phyloP scores from a whole-genome alignment of 1,139 yeast genomes.

The Meyerozyma athensensis region DNA sequence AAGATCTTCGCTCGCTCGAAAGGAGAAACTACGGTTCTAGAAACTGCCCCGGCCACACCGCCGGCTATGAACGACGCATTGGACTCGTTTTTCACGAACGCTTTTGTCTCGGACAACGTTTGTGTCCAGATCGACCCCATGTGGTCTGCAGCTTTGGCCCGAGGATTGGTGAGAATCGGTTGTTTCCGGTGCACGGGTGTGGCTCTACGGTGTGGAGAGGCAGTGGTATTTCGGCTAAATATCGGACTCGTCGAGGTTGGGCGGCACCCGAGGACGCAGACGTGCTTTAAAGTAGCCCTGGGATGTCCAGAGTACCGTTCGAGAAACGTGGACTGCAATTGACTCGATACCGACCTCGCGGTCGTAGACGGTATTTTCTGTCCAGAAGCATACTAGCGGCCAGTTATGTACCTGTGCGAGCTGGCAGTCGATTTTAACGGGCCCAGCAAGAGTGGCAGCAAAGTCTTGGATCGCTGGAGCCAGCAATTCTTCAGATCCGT shows the following conservation, averaged over 20 bases:
- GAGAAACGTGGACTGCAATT: background rate
- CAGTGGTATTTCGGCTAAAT: background rate
- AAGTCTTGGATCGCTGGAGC: background rate
- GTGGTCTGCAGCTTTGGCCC: background rate
- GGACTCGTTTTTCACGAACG: slow-evolving; percentile 41
- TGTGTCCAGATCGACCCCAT: slow-evolving; percentile 1
- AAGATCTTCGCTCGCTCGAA: slow-evolving; percentile 91
- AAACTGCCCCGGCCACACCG: slow-evolving; percentile 83
- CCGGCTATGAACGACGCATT: slow-evolving; percentile 58
- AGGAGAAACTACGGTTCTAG: slow-evolving; percentile 91
- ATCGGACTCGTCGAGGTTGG: background rate
- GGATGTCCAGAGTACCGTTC: slow-evolving; percentile 2
- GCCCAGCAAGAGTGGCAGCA: background rate
- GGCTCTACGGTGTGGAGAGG: background rate
- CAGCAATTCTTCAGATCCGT: background rate
- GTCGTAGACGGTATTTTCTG: background rate
- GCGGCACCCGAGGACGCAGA: background rate
- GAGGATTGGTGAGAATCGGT: background rate
- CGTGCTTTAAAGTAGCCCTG: background rate
- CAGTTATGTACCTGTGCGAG: slow-evolving; percentile 2
- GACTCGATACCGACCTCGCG: slow-evolving; percentile 1
- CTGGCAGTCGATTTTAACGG: background rate
- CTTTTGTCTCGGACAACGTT: slow-evolving; percentile 16
- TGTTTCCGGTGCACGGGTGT: background rate
- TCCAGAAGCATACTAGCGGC: slow-evolving; percentile 2